phyloP scores from a whole-genome alignment of 768 basidiomycete genomes.

The Lactarius hatsudake region DNA sequence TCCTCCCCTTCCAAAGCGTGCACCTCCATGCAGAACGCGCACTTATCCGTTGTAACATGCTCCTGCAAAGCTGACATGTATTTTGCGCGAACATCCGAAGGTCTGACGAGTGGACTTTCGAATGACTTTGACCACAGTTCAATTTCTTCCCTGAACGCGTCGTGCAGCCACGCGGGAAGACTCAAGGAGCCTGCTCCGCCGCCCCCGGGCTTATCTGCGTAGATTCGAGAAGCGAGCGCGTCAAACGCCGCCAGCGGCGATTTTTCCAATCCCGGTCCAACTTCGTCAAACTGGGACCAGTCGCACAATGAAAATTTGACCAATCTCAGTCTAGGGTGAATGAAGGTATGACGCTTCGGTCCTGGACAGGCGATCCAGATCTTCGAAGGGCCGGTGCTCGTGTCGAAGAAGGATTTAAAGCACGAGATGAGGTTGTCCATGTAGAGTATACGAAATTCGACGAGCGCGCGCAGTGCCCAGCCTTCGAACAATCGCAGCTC shows the following conservation, averaged over 20 bases:
- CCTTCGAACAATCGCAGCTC: background rate
- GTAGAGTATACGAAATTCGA: background rate
- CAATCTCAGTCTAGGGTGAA: no score
- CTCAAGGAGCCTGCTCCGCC: no score
- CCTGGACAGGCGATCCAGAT: background rate
- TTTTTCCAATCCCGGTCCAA: background rate
- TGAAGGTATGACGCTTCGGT: no score
- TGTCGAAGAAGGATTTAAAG: background rate
- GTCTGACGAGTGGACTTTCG: background rate
- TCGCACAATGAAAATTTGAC: no score
- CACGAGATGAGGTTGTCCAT: background rate
- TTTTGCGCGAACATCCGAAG: background rate
- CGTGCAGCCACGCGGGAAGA: background rate
- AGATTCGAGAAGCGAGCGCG: background rate
- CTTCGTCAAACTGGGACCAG: no score
- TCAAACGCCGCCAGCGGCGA: background rate
- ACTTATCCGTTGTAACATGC: background rate
- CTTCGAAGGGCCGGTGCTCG: background rate
- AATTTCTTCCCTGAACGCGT: background rate
- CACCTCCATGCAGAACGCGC: background rate
- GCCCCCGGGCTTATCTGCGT: background rate
- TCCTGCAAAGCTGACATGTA: background rate
- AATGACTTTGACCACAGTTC: accelerated
- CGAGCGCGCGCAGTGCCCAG: background rate
- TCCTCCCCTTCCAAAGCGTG: background rate